These are phyloP conservation scores for Euphrasia arctica DNA, from an alignment of 305 asterid species.

Conservation along the genomic window DNA sequence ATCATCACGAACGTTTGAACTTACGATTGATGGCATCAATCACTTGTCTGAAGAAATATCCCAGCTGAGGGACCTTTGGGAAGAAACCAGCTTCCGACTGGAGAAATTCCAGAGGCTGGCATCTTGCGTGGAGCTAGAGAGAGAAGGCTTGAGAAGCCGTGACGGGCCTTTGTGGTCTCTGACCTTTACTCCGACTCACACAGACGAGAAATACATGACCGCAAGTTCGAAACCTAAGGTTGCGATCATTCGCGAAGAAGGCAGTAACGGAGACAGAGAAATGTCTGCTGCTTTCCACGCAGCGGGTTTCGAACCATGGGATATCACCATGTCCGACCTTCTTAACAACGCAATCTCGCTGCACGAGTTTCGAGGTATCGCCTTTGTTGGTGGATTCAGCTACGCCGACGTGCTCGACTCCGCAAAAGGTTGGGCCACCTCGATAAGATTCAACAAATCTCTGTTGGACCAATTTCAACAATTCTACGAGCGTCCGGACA, in stretches of 20 bases:
- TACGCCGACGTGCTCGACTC: slow-evolving; percentile 97
- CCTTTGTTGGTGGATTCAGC: slow-evolving; percentile 94
- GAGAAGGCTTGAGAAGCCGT: slow-evolving; percentile 66
- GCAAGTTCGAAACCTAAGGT: slow-evolving; percentile 65
- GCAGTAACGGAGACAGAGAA: slow-evolving; percentile 96
- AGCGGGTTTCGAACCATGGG: slow-evolving; percentile 97
- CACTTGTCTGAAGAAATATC: slow-evolving; percentile 58
- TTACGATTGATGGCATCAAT: slow-evolving; percentile 52
- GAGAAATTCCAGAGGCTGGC: slow-evolving; percentile 79
- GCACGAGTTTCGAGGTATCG: slow-evolving; percentile 65
- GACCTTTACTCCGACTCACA: slow-evolving; percentile 60
- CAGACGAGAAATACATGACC: slow-evolving; percentile 53
- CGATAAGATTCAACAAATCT: slow-evolving; percentile 75
- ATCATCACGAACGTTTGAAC: slow-evolving; percentile 42
- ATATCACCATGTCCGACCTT: slow-evolving; percentile 88
- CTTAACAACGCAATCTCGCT: slow-evolving; percentile 51
- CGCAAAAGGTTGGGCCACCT: slow-evolving; percentile 95
- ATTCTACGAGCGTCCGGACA: slow-evolving; percentile 70
- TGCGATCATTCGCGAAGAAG: slow-evolving; percentile 90
- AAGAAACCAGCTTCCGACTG: slow-evolving; percentile 79
- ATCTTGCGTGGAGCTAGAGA: slow-evolving; percentile 80
- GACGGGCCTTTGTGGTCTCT: slow-evolving; percentile 70
- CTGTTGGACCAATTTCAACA: slow-evolving; percentile 75
- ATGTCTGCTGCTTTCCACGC: slow-evolving; percentile 89
- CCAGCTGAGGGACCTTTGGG: slow-evolving; percentile 78